Percentiles rank a stretch among this genome's conserved stretches.
Conservation (phyloP, 1,284 basidiomycete genomes). For the Hortiboletus rubellus region DNA sequence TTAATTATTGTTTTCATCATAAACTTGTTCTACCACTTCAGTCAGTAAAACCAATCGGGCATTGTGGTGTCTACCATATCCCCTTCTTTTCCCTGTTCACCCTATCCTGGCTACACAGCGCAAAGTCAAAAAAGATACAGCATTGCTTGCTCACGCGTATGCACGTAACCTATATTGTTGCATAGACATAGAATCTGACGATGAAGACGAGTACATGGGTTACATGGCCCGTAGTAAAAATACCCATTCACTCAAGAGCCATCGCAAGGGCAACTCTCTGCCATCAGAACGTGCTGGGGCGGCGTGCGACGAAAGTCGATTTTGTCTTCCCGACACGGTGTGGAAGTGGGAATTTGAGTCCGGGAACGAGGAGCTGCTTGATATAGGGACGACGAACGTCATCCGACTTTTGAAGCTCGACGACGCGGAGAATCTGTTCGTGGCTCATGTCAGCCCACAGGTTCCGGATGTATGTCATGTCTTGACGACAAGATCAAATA, state of each 20-base stretch:
- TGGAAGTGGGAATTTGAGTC: conserved; percentile 97
- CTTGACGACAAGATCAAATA: neutral
- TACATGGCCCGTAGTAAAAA: neutral
- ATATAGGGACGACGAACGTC: conserved; percentile 97
- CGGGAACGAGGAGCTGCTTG: conserved; percentile 90
- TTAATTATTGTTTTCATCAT: no score
- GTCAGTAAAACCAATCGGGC: no score
- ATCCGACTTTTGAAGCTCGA: conserved; percentile 89
- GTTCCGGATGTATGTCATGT: neutral
- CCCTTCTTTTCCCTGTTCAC: no score
- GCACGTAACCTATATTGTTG: conserved; percentile 12
- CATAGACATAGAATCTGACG: conserved; percentile 11
- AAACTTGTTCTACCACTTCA: no score
- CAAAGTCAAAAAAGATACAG: no score
- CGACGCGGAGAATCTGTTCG: conserved; percentile 84
- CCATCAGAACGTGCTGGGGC: conserved; percentile 67
- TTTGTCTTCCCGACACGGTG: conserved; percentile 80
- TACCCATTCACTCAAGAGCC: neutral
- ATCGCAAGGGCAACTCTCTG: neutral
- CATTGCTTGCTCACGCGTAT: neutral
- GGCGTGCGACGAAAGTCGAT: conserved; percentile 72
- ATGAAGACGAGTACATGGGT: conserved; percentile 8
- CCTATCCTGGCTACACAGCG: no score
- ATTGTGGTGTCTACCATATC: no score
- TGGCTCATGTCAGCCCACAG: conserved; percentile 1